phyloP scores from a whole-genome alignment of 306 rosid species.

The Medicago truncatula region MtrunA17r5.0-ANR NC_053046.1:7253001-7253500 shows the following conservation, averaged over 20 bases:
- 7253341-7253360: no score
- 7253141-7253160: slow-evolving; percentile 51
- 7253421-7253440: no score
- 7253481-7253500: slow-evolving; percentile 43
- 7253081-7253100: slow-evolving; percentile 38
- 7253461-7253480: background rate
- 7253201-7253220: no score
- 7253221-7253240: no score
- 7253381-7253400: background rate
- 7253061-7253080: slow-evolving; percentile 47
- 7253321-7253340: no score
- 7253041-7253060: slow-evolving; percentile 36
- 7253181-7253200: no score
- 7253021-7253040: slow-evolving; percentile 45
- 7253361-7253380: no score
- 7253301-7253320: no score
- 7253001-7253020: slow-evolving; percentile 45
- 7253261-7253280: slow-evolving; percentile 49
- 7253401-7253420: background rate
- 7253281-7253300: slow-evolving; percentile 8
- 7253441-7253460: background rate
- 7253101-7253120: slow-evolving; percentile 36
- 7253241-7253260: no score
- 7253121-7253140: slow-evolving; percentile 47
- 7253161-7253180: no score